Evolutionary conservation across 2,329 filamentous ascomycete species (phyloP).

Genomic region (Boeremia lycopersici): DNA sequence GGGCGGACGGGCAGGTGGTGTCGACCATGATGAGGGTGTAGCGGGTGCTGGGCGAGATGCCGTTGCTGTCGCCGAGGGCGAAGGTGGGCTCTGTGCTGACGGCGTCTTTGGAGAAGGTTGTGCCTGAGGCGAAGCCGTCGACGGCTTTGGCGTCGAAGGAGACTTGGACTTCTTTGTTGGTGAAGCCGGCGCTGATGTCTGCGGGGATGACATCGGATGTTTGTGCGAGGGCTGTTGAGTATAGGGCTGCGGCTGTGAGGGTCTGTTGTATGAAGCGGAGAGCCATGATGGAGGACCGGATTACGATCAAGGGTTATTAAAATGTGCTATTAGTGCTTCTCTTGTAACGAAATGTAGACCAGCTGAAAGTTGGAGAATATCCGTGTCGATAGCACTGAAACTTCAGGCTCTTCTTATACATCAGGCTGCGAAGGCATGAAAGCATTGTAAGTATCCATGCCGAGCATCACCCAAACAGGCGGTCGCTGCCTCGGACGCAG

Average conservation of each 20-base stretch:
- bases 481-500: conserved; percentile 11
- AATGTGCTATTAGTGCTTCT: background rate
- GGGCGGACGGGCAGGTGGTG: conserved; percentile 36
- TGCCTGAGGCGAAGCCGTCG: conserved; percentile 38
- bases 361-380: background rate
- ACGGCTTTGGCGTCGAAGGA: conserved; percentile 34
- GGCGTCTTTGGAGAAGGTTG: conserved; percentile 32
- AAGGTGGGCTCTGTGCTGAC: conserved; percentile 40
- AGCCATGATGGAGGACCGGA: conserved; percentile 15
- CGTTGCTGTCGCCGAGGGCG: conserved; percentile 42
- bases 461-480: conserved; percentile 22
- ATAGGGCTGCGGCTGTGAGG: conserved; percentile 5
- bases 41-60: conserved; percentile 31
- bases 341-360: background rate
- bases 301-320: background rate
- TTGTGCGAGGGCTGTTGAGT: conserved; percentile 17
- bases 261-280: conserved; percentile 11
- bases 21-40: conserved; percentile 44
- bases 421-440: background rate
- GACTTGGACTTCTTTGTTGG: conserved; percentile 34
- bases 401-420: conserved; percentile 26
- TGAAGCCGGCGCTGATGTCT: conserved; percentile 31
- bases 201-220: conserved; percentile 20
- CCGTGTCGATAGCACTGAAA: background rate
- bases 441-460: conserved; percentile 7